phyloP scores from a whole-genome alignment of 768 basidiomycete genomes.

The Suillus weaverae region DNA sequence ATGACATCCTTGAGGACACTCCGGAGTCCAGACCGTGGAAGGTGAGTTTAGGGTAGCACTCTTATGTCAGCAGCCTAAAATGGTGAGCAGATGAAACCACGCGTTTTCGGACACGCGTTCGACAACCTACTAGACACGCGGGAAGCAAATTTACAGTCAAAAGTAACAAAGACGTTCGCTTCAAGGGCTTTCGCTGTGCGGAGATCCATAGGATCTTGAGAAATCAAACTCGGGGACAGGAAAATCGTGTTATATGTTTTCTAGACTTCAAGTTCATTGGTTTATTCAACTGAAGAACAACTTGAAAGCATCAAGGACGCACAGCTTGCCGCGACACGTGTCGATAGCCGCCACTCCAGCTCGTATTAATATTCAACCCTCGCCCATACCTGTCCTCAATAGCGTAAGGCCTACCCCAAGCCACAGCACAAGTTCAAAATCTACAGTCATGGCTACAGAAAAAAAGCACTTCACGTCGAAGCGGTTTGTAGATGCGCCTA shows the following conservation, averaged over 20 bases:
- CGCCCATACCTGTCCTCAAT: not conserved
- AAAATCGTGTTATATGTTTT: not conserved
- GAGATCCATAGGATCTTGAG: not conserved
- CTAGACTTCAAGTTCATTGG: not conserved
- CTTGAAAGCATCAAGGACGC: not conserved
- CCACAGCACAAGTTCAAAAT: not conserved
- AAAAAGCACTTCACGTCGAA: constrained; percentile 28
- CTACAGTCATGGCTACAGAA: constrained; percentile 10
- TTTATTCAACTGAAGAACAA: not conserved
- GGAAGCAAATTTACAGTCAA: not conserved
- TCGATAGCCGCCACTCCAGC: not conserved
- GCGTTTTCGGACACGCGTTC: not conserved
- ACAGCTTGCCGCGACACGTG: not conserved
- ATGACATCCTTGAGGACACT: not conserved
- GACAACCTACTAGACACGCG: not conserved
- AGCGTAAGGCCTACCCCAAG: not conserved
- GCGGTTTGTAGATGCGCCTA: constrained; percentile 31
- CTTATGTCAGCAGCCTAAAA: not conserved
- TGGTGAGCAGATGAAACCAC: not conserved
- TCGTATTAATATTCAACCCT: not conserved
- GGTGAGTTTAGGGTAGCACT: no score
- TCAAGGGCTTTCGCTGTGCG: not conserved
- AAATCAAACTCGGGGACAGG: not conserved
- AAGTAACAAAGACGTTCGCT: not conserved
- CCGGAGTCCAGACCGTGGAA: no score